These are phyloP conservation scores for Trichosanthes truncata DNA, from an alignment of 306 rosid species.

Conservation along the genomic window DNA sequence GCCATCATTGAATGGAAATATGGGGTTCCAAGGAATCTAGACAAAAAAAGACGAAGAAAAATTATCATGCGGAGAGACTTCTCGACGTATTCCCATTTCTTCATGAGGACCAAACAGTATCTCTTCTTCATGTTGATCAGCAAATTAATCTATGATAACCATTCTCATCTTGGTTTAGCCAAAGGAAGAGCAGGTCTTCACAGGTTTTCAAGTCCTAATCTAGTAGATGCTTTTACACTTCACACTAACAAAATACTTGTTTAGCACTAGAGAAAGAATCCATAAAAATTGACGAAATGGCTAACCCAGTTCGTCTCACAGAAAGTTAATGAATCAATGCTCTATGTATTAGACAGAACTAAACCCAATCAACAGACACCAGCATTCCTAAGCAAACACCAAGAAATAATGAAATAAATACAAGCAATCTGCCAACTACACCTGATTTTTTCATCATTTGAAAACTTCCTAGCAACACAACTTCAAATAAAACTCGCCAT, in stretches of 20 bases:
- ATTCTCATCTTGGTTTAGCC: neutral
- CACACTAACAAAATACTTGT: neutral
- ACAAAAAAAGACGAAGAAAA: slow-evolving; percentile 21
- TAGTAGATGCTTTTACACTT: neutral
- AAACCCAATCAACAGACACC: neutral
- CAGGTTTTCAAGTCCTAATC: neutral
- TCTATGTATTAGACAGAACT: neutral
- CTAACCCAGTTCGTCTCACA: neutral
- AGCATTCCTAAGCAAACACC: neutral
- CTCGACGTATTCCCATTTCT: neutral
- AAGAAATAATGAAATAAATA: neutral
- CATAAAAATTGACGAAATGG: neutral
- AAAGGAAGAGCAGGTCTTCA: neutral
- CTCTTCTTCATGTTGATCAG: neutral
- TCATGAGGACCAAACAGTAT: neutral
- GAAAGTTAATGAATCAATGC: neutral
- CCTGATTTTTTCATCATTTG: neutral
- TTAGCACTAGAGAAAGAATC: neutral
- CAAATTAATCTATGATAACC: neutral
- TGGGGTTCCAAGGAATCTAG: slow-evolving; percentile 89
- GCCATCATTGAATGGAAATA: slow-evolving; percentile 85
- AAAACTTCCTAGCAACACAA: neutral
- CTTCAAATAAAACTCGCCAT: slow-evolving; percentile 5
- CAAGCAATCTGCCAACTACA: neutral
- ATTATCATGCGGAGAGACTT: neutral